Evolutionary conservation across 2,329 filamentous ascomycete species (phyloP).

Genomic region (Colletotrichum chrysophilum): DNA sequence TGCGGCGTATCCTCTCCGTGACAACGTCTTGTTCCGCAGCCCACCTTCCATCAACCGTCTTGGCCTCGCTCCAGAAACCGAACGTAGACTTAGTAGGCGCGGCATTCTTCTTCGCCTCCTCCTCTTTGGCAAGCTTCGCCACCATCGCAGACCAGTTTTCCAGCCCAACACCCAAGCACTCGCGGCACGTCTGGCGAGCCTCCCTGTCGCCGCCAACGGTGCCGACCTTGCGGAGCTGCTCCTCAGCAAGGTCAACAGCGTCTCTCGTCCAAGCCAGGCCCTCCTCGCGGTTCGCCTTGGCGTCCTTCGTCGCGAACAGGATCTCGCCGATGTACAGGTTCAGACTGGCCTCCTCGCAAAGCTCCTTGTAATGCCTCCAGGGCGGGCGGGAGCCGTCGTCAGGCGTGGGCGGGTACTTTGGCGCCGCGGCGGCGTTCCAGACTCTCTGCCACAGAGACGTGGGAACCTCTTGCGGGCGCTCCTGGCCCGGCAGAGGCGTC

Average conservation of each 20-base stretch:
- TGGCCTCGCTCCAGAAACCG: constrained; percentile 43
- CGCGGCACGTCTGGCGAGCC: constrained; percentile 66
- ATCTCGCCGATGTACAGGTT: constrained; percentile 95
- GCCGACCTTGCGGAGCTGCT: constrained; percentile 58
- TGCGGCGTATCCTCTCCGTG: constrained; percentile 54
- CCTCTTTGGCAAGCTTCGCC: constrained; percentile 61
- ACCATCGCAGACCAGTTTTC: constrained; percentile 88
- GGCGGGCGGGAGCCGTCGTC: constrained; percentile 73
- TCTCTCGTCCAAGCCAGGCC: constrained; percentile 91
- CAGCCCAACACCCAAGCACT: constrained; percentile 79
- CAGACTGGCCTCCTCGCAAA: constrained; percentile 84
- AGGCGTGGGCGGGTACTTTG: constrained; percentile 73
- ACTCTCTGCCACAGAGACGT: constrained; percentile 10
- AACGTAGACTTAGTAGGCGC: constrained; percentile 34
- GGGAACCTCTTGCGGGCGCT: background rate
- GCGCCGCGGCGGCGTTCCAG: constrained; percentile 41
- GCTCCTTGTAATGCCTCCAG: constrained; percentile 65
- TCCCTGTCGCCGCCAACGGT: background rate
- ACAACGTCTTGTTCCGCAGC: constrained; percentile 60
- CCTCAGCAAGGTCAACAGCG: constrained; percentile 80
- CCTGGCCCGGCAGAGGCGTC: constrained; percentile 29
- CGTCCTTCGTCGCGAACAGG: constrained; percentile 71
- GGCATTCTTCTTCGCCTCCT: constrained; percentile 42
- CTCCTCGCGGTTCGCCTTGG: constrained; percentile 57
- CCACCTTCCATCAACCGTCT: constrained; percentile 51